Base-by-base conservation (phyloP, 164 flowering plant species). In the Liriodendron chinense region DNA sequence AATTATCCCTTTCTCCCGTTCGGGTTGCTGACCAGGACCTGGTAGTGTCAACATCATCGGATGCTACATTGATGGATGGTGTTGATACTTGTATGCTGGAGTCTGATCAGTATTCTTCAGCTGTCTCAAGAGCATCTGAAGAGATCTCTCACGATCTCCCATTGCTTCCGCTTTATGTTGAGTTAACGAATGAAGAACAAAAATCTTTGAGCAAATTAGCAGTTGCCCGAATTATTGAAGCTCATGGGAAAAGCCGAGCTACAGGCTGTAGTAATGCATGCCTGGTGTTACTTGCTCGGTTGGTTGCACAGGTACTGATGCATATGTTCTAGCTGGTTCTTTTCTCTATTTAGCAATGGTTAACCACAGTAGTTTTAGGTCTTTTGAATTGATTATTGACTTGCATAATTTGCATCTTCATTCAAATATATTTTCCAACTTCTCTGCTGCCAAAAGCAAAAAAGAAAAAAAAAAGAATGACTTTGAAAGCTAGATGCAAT, bases 251-350 rank as follows among this genome's bases (percentile, higher is more conserved):
- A 50, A 71, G 83, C 9, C 71, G 72, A 25, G 82, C 81, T 63
- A 75, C 85, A 28, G 91, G 86, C 7, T 84, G 73, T 75, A 82
- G 79, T 78, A 81, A 86, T 74, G 89, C 86, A 53, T 84, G 88
- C 64, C 86, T 89, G 91, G 86, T 88, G 63, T 81, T 96, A 80
- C 86, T 94, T 79, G 93, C 97, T 78, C 93, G 96, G 53, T 86
- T 96, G 87, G 87, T 90, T 78, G 89, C 90, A 80, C 92, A 92
- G 98, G 99, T 92, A 81, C 73, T 71, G 63, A 34, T 21, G 34
- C 34, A 75, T 75, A 68, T 26, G 71, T 49, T 57, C 10, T 22
- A 21, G 65, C 22, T 69, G 18, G 20, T 13, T 28, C 24, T 26
- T 25, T 66, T 28, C 0, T 8, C 43, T 66, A 25, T 24, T 66